Evolutionary conservation across 306 rosid genomes (phyloP).

Genomic region (Mimosa bimucronata): DNA sequence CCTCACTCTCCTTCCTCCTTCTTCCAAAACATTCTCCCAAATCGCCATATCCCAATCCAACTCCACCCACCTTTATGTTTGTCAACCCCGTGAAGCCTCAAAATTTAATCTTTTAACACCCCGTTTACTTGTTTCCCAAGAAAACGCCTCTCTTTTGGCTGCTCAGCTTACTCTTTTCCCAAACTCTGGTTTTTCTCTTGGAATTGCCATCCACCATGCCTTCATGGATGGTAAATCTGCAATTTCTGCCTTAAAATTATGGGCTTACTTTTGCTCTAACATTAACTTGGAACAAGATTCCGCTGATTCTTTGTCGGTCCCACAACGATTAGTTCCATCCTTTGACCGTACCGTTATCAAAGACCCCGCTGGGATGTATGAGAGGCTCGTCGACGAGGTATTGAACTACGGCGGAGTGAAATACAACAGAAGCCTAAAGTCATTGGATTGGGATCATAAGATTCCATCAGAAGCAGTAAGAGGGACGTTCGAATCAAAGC

Average conservation of each 20-base stretch:
- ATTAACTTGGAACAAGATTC: background rate
- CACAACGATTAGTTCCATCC: slow-evolving; percentile 46
- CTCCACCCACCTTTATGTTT: slow-evolving; percentile 28
- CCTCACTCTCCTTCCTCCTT: background rate
- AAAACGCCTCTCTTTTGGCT: slow-evolving; percentile 27
- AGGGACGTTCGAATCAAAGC: slow-evolving; percentile 44
- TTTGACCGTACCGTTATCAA: slow-evolving; percentile 46
- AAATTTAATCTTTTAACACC: slow-evolving; percentile 35
- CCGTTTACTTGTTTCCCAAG: slow-evolving; percentile 1
- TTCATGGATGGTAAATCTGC: slow-evolving; percentile 42
- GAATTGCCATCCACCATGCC: slow-evolving; percentile 43
- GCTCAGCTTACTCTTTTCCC: slow-evolving; percentile 49
- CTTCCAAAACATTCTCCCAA: slow-evolving; percentile 36
- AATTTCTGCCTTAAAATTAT: slow-evolving; percentile 43
- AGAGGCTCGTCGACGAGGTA: slow-evolving; percentile 27
- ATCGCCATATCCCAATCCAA: slow-evolving; percentile 37
- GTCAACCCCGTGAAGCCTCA: background rate
- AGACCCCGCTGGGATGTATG: slow-evolving; percentile 43
- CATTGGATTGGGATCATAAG: slow-evolving; percentile 3
- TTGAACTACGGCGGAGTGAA: slow-evolving; percentile 19
- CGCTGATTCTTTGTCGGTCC: background rate
- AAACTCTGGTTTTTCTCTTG: slow-evolving; percentile 41
- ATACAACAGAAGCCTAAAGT: slow-evolving; percentile 36
- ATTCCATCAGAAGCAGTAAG: slow-evolving; percentile 16
- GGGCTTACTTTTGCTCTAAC: slow-evolving; percentile 45